Evolutionary conservation across 176 grass and related monocot species (phyloP).

Genomic region (Juncus inflexus): DNA sequence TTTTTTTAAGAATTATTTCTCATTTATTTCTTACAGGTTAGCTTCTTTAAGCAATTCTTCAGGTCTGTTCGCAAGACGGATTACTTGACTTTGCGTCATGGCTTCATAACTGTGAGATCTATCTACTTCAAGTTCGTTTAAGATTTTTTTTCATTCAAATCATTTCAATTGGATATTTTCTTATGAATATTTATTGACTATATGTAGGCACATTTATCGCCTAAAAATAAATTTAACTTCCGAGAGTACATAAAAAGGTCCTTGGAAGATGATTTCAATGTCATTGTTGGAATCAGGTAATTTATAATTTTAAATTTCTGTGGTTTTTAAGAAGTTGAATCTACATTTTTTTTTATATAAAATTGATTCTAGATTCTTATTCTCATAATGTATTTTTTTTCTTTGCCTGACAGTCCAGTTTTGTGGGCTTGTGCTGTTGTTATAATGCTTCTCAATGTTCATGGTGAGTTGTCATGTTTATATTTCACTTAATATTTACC

Average conservation of each 20-base stretch:
- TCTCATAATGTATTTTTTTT: conserved; percentile 10
- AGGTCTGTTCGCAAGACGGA: conserved; percentile 74
- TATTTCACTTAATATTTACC: conserved; percentile 5
- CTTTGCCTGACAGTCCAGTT: conserved; percentile 46
- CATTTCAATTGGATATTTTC: background rate
- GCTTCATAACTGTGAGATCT: conserved; percentile 68
- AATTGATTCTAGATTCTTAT: conserved; percentile 3
- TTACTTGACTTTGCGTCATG: conserved; percentile 76
- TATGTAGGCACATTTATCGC: conserved; percentile 59
- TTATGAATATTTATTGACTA: background rate
- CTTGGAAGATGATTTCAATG: conserved; percentile 87
- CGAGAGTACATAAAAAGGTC: conserved; percentile 89
- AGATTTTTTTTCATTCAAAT: background rate
- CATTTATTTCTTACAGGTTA: conserved; percentile 39
- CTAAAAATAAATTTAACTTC: conserved; percentile 65
- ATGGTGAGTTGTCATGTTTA: conserved; percentile 43
- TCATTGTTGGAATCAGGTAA: conserved; percentile 84
- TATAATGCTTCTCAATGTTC: conserved; percentile 80
- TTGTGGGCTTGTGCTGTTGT: conserved; percentile 77
- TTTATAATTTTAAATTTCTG: no score
- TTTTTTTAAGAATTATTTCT: conserved; percentile 7
- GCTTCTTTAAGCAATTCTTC: conserved; percentile 89
- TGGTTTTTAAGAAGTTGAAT: no score
- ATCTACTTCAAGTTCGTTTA: conserved; percentile 10
- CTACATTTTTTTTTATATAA: conserved; percentile 14